Base-by-base conservation (phyloP, 2,329 filamentous ascomycete genomes). In the Penicillium sp. region DNA sequence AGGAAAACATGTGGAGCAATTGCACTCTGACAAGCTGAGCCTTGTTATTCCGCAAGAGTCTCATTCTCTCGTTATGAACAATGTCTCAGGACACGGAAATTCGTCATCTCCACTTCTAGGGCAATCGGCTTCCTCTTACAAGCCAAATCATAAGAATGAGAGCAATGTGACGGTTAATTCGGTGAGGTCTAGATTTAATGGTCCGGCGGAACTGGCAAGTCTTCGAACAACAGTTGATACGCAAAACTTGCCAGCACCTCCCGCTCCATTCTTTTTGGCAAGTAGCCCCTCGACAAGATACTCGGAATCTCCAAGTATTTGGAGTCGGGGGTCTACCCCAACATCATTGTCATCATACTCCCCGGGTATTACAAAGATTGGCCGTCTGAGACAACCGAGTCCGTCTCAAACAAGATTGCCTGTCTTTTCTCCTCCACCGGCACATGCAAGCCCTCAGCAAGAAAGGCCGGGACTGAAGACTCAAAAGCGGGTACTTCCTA, bases 281-380 rank as follows among this genome's bases (percentile, higher is more conserved):
- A 77, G 75, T 59, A 79, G 74, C 25, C 77, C 78, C 23, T 80
- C 78, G 4, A 80, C 77, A 35, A 71, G 75, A 52, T 78, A 78
- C 51, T 78, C 78, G 9, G 75, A 75, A 33, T 80, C 78, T 12
- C 77, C 78, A 0, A 76, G 77, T 7, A 71, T 77, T 56, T 80
- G 76, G 76, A 78, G 77, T 63, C 72, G 78, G 53, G 77, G 72
- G 6, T 81, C 79, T 6, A 82, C 80, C 5, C 80, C 80, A 2
- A 80, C 78, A 15, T 80, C 80, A 3, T 66, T 80, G 57, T 81
- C 78, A 12, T 81, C 80, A 13, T 77, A 78, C 57, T 81, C 80
- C 5, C 79, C 80, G 6, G 77, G 78, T 7, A 73, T 80, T 53
- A 67, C 69, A 3, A 78, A 78, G 51, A 56, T 71, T 51, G 67